A percentile compares a stretch with the other conserved stretches of the same genome.
phyloP scores from a whole-genome alignment of 2,329 filamentous ascomycete species.

The Raffaelea deltoideospora region DNA sequence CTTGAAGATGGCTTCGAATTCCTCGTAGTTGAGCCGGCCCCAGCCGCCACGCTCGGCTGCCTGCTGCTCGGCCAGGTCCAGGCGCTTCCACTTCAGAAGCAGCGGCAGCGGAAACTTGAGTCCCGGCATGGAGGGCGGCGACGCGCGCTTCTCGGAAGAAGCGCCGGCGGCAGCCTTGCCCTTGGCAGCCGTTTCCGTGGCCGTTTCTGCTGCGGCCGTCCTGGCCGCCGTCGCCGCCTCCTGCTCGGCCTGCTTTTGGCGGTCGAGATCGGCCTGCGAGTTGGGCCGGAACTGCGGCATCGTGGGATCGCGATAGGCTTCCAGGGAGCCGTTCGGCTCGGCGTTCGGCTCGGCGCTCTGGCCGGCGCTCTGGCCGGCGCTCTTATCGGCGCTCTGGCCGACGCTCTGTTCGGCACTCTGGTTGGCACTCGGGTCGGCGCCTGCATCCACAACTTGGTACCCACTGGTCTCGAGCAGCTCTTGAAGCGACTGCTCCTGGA shows the following conservation, averaged over 20 bases:
- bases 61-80: slow-evolving; percentile 53
- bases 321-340: too few species aligned
- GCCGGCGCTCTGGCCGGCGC: not conserved
- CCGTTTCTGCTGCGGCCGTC: not conserved
- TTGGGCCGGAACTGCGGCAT: slow-evolving; percentile 57
- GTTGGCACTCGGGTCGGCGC: not conserved
- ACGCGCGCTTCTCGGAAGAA: not conserved
- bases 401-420: not conserved
- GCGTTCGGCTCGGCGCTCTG: not conserved
- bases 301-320: slow-evolving; percentile 38
- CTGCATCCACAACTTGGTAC: slow-evolving; percentile 16
- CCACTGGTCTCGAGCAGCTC: slow-evolving; percentile 29
- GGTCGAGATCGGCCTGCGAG: slow-evolving; percentile 11
- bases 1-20: slow-evolving; percentile 66
- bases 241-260: not conserved
- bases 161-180: too few species aligned
- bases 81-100: slow-evolving; percentile 32
- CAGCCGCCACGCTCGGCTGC: slow-evolving; percentile 60
- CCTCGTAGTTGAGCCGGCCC: slow-evolving; percentile 60
- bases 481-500: slow-evolving; percentile 17
- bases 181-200: not conserved
- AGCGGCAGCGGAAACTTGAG: slow-evolving; percentile 16
- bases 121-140: not conserved
- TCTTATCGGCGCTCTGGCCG: not conserved
- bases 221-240: not conserved